Evolutionary conservation across 805 yeast species (phyloP), one percentile per base, ranked within the genome.

Genomic region (Metschnikowia proteae): DNA sequence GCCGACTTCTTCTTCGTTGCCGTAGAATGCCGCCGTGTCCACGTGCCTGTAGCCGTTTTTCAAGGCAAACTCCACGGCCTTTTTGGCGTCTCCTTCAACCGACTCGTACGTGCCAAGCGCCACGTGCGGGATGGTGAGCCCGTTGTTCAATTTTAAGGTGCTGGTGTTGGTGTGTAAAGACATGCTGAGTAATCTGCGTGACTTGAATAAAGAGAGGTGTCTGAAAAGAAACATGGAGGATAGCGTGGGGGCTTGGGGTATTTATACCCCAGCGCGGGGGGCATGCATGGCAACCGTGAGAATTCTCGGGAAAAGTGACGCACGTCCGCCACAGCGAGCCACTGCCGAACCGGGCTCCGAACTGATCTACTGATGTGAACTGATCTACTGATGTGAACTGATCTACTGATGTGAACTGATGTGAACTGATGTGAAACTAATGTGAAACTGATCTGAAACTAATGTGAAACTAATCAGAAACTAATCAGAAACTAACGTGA

Each of bases 71-170:
- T 69, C 63, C 40, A 83, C 88, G 33, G 92, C 78, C 27, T 72
- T 67, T 59, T 72, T 70, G 33, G 81, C 88, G 11, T 75, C 81
- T 30, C 75, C 78, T 13, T 73, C 76, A 23, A 78, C 63, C 31
- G 85, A 79, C 62, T 69, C 69, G 85, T 88, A 86, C 30, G 94
- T 85, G 40, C 95, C 94, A 44, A 86, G 76, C 3, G 88, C 91
- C 38, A 87, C 70, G 8, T 73, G 76, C 36, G 92, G 92, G 51
- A 87, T 82, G 38, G 60, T 55, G 29, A 69, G 72, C 25, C 94
- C 92, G 51, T 80, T 78, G 75, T 84, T 85, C 49, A 83, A 69
- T 38, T 73, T 74, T 52, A 73, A 34, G 1, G 56, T 51, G 7
- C 43, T 10, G n/a, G 59, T 57, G 52, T 52, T 48, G 13, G 32